Percentiles rank a stretch among this genome's conserved stretches.
phyloP scores from a whole-genome alignment of 2,329 filamentous ascomycete species.

The Epichloe sibirici region DNA sequence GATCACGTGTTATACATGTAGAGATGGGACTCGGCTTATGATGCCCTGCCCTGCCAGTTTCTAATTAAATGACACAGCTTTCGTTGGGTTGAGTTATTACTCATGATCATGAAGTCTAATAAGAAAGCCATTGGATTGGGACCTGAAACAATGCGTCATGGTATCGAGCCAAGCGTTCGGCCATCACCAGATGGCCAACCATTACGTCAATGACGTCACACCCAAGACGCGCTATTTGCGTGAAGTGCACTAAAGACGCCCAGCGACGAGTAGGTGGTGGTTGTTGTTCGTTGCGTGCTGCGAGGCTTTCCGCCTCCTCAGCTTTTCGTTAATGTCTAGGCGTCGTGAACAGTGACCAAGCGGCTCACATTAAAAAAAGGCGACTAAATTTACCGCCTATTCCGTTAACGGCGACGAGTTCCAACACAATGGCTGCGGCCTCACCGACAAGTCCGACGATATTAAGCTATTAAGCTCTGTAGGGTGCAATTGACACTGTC shows the following conservation, averaged over 20 bases:
- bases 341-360: too few species aligned
- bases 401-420: background rate
- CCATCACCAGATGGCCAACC: background rate
- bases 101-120: too few species aligned
- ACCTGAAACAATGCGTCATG: background rate
- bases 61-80: too few species aligned
- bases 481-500: background rate
- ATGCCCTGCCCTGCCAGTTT: too few species aligned
- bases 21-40: too few species aligned
- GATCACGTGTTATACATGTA: background rate
- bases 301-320: background rate
- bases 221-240: background rate
- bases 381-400: too few species aligned
- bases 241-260: background rate
- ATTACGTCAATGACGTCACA: constrained; percentile 3
- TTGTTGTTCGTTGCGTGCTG: too few species aligned
- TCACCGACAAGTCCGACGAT: background rate
- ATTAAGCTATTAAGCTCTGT: background rate
- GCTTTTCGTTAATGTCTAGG: too few species aligned
- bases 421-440: background rate
- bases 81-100: too few species aligned
- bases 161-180: background rate
- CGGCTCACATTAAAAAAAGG: too few species aligned
- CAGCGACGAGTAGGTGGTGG: background rate
- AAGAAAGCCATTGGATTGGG: too few species aligned